Percentiles rank a stretch among this genome's conserved stretches.
These are phyloP conservation scores for Syzygium jambos DNA, from an alignment of 345 rosid species.

Conservation along the genomic window DNA sequence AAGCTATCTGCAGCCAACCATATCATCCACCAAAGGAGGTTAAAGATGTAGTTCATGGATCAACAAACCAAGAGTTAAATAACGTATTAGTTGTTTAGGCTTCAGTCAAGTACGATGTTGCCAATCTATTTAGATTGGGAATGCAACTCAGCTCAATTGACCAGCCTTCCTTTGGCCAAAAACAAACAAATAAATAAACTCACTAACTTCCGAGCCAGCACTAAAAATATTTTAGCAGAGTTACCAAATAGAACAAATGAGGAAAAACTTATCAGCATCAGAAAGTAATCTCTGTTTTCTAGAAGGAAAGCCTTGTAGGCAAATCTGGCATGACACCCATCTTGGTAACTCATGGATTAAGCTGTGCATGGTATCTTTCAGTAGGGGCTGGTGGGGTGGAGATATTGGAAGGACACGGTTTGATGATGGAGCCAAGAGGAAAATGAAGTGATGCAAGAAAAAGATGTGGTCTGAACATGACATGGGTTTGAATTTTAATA, in stretches of 20 bases:
- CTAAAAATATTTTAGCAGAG: neutral
- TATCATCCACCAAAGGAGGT: neutral
- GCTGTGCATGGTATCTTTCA: neutral
- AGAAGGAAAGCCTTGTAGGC: neutral
- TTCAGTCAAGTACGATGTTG: neutral
- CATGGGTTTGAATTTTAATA: neutral
- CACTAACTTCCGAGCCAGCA: neutral
- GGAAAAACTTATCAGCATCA: neutral
- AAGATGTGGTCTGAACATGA: neutral
- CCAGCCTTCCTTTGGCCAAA: neutral
- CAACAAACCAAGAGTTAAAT: neutral
- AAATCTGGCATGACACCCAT: neutral
- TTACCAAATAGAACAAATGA: neutral
- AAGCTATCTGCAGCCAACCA: neutral
- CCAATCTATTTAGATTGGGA: neutral
- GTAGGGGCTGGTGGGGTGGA: neutral
- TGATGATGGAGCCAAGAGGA: neutral
- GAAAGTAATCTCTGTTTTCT: neutral
- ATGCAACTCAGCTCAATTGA: neutral
- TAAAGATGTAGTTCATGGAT: neutral
- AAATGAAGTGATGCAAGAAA: neutral
- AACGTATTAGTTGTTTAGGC: neutral
- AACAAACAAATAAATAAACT: neutral
- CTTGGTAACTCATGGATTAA: neutral
- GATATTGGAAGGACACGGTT: neutral